Conservation (phyloP, 441 rosid species). For the Pelargonium hybrid region DNA sequence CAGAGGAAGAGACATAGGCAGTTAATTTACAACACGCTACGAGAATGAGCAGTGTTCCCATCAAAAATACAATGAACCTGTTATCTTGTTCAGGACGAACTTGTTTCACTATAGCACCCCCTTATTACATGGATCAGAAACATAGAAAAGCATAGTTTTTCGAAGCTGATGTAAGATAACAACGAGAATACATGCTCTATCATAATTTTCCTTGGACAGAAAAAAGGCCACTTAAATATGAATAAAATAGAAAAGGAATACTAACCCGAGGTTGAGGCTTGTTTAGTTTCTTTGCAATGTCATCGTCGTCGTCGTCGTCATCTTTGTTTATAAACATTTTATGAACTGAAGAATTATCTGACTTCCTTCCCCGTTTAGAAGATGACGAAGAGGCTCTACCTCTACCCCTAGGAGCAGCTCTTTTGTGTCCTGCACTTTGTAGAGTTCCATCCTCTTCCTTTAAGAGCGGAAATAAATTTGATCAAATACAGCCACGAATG, state of each 20-base stretch:
- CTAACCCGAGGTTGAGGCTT: slow-evolving; percentile 70
- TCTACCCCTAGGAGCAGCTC: slow-evolving; percentile 65
- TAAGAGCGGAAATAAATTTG: slow-evolving; percentile 14
- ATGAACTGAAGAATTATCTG: slow-evolving; percentile 50
- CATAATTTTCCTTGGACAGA: background rate
- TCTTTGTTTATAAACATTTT: slow-evolving; percentile 52
- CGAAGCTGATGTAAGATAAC: background rate
- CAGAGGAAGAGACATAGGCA: background rate
- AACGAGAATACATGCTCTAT: background rate
- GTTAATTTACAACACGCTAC: background rate
- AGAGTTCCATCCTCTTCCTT: slow-evolving; percentile 41
- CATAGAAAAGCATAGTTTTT: background rate
- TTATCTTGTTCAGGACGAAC: too few relatives aligned
- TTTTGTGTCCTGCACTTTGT: slow-evolving; percentile 52
- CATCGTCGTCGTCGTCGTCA: slow-evolving; percentile 64
- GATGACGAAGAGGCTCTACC: slow-evolving; percentile 47
- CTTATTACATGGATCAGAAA: background rate
- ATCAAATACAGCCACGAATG: slow-evolving; percentile 1
- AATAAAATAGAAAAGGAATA: slow-evolving; percentile 10
- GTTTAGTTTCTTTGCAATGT: slow-evolving; percentile 38
- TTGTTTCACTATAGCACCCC: too few relatives aligned
- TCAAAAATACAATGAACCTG: background rate
- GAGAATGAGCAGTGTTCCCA: background rate
- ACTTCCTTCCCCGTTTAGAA: slow-evolving; percentile 68
- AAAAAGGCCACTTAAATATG: background rate